Base-by-base conservation (phyloP, 352 stramenopile species). In the Peronosclerospora sorghi region DNA sequence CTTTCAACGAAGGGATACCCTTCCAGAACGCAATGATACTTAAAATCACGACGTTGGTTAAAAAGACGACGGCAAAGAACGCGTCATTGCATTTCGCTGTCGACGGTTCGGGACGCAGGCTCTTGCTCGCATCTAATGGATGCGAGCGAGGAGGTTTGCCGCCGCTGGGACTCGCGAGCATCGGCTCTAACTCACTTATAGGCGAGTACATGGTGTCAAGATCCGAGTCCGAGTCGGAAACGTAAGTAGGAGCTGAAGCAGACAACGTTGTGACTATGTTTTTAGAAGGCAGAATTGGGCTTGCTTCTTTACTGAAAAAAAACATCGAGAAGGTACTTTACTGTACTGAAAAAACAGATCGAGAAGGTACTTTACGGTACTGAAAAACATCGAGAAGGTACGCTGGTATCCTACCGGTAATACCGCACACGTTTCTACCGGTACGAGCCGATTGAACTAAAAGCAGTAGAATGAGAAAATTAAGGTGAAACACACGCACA, bases 61-160 rank as follows among this genome's bases (percentile, higher is more conserved):
- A 48, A 45, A 92, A 92, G 10, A 92, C 41, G 12, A 73, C 36
- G 13, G 76, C 80, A 48, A 88, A 89, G 41, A 82, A 49, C 12
- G 45, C 41, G 55, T 92, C 80, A 58, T 89, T 84, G 62, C 80
- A 92, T 37, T 62, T 68, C 17, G 62, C 48, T n/a, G 73, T 47
- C 0, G 74, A 63, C 10, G 60, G 13, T 29, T 87, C 72, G 2
- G 82, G 60, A 4, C 74, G 74, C 60, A 86, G 76, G 26, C 60
- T 83, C 43, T 68, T 70, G 42, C 86, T 71, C 12, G 72, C 46
- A 20, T 23, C 17, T 0, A 30, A 30, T 5, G 47, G 41, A 18
- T 43, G 39, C 3, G 52, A 56, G 8, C 28, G 53, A 1, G 17
- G 69, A 35, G 55, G 55, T 9, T 71, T 65, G 52, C 61, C 64